Conservation (phyloP, 768 basidiomycete species). For the Lentinula detonsa region DNA sequence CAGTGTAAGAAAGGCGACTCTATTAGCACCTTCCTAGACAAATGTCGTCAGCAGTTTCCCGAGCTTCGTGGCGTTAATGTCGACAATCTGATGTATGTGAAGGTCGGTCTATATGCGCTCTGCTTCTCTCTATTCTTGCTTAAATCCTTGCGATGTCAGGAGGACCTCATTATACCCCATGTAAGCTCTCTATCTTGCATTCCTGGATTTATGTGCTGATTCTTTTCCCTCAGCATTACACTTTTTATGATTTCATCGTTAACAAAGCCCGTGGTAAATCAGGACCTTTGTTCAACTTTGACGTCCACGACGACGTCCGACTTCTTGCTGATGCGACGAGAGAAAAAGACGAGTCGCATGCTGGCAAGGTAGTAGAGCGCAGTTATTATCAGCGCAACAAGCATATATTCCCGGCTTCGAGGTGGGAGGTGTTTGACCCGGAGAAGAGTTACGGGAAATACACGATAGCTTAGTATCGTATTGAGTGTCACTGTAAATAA, state of each 20-base stretch:
- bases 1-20: conserved; percentile 98
- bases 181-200: conserved; percentile 35
- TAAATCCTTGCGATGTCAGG: conserved; percentile 37
- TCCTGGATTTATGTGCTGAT: background rate
- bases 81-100: conserved; percentile 98
- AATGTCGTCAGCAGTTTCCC: conserved; percentile 88
- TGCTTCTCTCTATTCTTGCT: conserved; percentile 1
- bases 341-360: conserved; percentile 98
- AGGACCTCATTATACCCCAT: conserved; percentile 96
- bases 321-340: conserved; percentile 89
- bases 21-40: conserved; percentile 82
- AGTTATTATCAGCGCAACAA: conserved; percentile 96
- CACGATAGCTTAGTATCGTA: conserved; percentile 47
- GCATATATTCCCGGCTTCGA: conserved; percentile 93
- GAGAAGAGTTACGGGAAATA: conserved; percentile 93
- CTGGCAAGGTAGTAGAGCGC: conserved; percentile 96
- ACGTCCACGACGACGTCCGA: conserved; percentile 98
- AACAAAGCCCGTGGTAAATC: conserved; percentile 99
- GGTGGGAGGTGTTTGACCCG: conserved; percentile 97
- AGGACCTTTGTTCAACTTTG: conserved; percentile 96
- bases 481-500: too few species aligned
- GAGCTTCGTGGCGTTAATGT: conserved; percentile 86
- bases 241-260: conserved; percentile 97
- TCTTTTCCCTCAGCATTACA: conserved; percentile 65
- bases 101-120: conserved; percentile 38